phyloP scores from a whole-genome alignment of 2,329 filamentous ascomycete species.

The Xylariaceae sp. region DNA sequence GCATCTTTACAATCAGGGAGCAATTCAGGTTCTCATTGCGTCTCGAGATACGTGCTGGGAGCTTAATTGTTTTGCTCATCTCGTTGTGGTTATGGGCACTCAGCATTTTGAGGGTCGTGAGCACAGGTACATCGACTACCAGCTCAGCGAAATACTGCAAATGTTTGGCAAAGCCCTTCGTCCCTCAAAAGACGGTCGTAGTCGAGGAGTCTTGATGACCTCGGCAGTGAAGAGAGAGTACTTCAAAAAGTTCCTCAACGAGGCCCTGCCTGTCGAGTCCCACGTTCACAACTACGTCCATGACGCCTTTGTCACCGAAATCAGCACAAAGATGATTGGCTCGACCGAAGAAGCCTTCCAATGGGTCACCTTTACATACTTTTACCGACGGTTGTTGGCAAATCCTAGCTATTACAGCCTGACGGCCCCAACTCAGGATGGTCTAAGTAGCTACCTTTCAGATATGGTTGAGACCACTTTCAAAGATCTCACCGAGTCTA shows the following conservation, averaged over 20 bases:
- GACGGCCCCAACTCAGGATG: constrained; percentile 84
- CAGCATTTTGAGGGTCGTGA: constrained; percentile 96
- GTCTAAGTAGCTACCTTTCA: constrained; percentile 89
- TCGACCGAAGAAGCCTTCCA: constrained; percentile 97
- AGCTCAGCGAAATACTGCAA: constrained; percentile 88
- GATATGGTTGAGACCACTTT: constrained; percentile 91
- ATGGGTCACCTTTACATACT: constrained; percentile 98
- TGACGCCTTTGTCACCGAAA: constrained; percentile 95
- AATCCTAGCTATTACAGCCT: constrained; percentile 97
- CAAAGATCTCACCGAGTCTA: constrained; percentile 85
- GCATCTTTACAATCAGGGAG: constrained; percentile 84
- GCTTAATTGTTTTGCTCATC: constrained; percentile 79
- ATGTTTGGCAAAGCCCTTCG: constrained; percentile 96
- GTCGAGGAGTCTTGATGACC: constrained; percentile 93
- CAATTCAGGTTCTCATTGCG: constrained; percentile 77
- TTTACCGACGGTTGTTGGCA: constrained; percentile 89
- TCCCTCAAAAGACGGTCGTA: constrained; percentile 73
- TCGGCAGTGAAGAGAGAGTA: constrained; percentile 93
- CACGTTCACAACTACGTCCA: constrained; percentile 88
- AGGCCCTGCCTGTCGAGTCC: constrained; percentile 92
- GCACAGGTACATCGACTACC: constrained; percentile 95
- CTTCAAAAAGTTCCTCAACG: constrained; percentile 98
- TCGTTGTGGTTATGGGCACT: constrained; percentile 96
- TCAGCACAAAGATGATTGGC: constrained; percentile 92
- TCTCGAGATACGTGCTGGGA: constrained; percentile 95